Evolutionary conservation across 2,329 filamentous ascomycete genomes (phyloP).

Genomic region (Neofusicoccum sp.): DNA sequence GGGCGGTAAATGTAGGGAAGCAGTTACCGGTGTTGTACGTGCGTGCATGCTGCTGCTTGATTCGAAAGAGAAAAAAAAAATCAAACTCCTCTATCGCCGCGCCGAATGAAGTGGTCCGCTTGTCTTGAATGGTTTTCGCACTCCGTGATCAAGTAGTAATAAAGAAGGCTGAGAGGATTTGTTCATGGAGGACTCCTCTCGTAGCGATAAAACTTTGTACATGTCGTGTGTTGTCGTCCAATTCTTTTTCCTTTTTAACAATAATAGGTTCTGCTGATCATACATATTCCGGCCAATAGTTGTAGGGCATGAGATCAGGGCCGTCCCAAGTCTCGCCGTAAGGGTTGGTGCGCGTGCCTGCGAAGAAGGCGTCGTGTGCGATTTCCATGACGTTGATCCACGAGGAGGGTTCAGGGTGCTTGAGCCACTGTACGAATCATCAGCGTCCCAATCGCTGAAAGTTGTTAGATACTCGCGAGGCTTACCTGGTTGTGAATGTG

Average conservation of each 20-base stretch:
- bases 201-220: slow-evolving; percentile 8
- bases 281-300: slow-evolving; percentile 54
- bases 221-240: slow-evolving; percentile 5
- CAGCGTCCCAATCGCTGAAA: not conserved
- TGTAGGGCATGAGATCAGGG: slow-evolving; percentile 51
- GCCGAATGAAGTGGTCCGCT: slow-evolving; percentile 2
- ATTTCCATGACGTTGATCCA: slow-evolving; percentile 58
- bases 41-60: not conserved
- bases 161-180: not conserved
- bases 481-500: slow-evolving; percentile 61
- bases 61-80: no score
- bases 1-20: not conserved
- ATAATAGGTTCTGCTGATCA: slow-evolving; percentile 31
- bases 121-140: not conserved
- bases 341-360: slow-evolving; percentile 51
- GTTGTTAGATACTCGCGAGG: not conserved
- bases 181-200: not conserved
- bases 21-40: no score
- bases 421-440: slow-evolving; percentile 49
- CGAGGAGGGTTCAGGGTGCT: slow-evolving; percentile 58
- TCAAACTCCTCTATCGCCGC: slow-evolving; percentile 12
- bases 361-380: slow-evolving; percentile 59
- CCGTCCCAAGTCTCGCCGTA: slow-evolving; percentile 60
- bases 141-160: not conserved
- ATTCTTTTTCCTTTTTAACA: not conserved